Evolutionary conservation across 768 basidiomycete species (phyloP), one percentile per base, ranked within the genome.

Genomic region (Hericium erinaceus): DNA sequence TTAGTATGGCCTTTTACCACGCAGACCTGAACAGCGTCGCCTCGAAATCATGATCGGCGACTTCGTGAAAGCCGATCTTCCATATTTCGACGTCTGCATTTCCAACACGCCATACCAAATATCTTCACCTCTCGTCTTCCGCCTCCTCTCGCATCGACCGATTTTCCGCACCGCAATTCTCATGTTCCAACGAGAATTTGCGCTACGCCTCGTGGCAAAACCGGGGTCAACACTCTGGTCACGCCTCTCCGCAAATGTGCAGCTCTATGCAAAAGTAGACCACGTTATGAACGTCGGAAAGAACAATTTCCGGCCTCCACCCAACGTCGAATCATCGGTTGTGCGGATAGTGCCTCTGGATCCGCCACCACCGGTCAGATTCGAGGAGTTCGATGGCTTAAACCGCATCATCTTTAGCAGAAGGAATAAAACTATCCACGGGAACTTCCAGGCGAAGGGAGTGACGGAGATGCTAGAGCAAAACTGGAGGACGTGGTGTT

Each of bases 141-240:
- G 92, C 59, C 82, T 99, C 38, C 84, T 98, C 52, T 98, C 97
- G 2, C 94, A 98, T 66, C 89, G 97, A 2, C 97, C 97, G 0
- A 77, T 98, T 48, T 92, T 90, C 69, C 92, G 95, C 24, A 83
- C 89, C 57, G 92, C 93, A 38, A 92, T 99, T 60, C 89, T 99
- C 74, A 99, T 99, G 97, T 99, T 99, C 76, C 97, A 99, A 74
- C 88, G 94, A 57, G 97, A 99, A 72, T 99, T 99, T 66, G 97
- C 97, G 0, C 77, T 95, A 60, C 87, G 97, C 1, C 81, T 99
- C 11, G 84, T 90, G 44, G 95, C 95, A 3, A 77, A 81, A 22
- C 93, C 97, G 0, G 85, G 85, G 8, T 85, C 90, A 3, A 75
- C 82, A 5, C 74, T 95, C 5, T 99, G 97, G 97, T 97, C 93